These are phyloP conservation scores for Ogataea zsoltii DNA, from an alignment of 805 yeast species.

Conservation along the genomic window DNA sequence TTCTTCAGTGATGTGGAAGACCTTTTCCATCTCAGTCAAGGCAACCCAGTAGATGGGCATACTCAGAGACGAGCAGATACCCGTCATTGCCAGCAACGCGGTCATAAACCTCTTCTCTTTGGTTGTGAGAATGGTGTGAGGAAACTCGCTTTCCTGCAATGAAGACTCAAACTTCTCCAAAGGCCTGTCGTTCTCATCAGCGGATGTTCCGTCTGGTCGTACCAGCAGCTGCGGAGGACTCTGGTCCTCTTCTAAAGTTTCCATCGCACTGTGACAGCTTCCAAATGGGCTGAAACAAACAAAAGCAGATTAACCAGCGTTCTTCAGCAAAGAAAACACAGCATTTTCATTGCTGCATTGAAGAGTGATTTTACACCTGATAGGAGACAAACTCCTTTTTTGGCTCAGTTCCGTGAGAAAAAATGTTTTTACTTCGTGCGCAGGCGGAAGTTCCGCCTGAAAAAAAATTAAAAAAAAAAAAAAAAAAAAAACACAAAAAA, in stretches of 20 bases:
- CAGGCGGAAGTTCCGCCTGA: background rate
- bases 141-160: conserved; percentile 1
- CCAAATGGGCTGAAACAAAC: no score
- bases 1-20: conserved; percentile 58
- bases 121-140: conserved; percentile 47
- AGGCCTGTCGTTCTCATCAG: background rate
- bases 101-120: conserved; percentile 44
- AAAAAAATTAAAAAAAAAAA: background rate
- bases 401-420: background rate
- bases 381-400: no score
- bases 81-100: conserved; percentile 43
- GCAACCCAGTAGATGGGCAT: conserved; percentile 84
- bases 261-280: no score
- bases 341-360: no score
- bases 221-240: background rate
- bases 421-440: no score
- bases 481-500: background rate
- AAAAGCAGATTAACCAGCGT: no score
- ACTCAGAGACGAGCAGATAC: conserved; percentile 69
- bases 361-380: no score
- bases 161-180: background rate
- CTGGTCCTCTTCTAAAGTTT: background rate
- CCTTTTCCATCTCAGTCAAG: conserved; percentile 52
- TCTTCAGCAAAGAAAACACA: no score
- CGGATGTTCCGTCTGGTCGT: background rate